phyloP scores from a whole-genome alignment of 768 basidiomycete genomes.

The Melanogaster broomeanus region DNA sequence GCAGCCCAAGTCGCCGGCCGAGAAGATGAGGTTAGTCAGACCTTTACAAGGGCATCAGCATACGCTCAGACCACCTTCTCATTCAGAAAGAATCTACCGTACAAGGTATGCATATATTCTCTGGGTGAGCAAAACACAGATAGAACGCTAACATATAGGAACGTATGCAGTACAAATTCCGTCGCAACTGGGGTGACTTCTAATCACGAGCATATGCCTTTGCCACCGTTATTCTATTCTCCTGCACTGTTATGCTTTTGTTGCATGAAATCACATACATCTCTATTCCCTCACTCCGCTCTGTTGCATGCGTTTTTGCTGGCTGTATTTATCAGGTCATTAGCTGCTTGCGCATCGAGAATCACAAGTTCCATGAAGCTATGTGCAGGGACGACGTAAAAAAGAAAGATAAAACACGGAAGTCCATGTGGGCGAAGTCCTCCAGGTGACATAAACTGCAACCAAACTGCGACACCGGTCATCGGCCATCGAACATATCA shows the following conservation, averaged over 20 bases:
- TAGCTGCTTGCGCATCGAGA: neutral
- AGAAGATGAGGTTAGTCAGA: constrained; percentile 66
- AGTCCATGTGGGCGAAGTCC: constrained; percentile 5
- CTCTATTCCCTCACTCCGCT: constrained; percentile 24
- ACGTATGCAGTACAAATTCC: constrained; percentile 87
- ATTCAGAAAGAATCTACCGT: constrained; percentile 74
- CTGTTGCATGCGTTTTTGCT: constrained; percentile 2
- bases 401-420: constrained; percentile 1
- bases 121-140: constrained; percentile 17
- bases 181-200: constrained; percentile 86
- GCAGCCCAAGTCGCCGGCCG: constrained; percentile 68
- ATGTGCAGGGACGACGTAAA: constrained; percentile 1
- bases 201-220: constrained; percentile 35
- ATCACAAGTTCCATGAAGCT: constrained; percentile 2
- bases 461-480: constrained; percentile 1
- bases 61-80: constrained; percentile 4
- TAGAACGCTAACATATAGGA: constrained; percentile 51
- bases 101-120: constrained; percentile 63
- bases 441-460: neutral
- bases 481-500: constrained; percentile 90
- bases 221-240: constrained; percentile 9
- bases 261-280: constrained; percentile 21
- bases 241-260: constrained; percentile 1
- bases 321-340: neutral
- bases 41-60: neutral